These are phyloP conservation scores for Haplosporangium gracile DNA, from an alignment of 192 early-diverging fungal species.

Conservation along the genomic window DNA sequence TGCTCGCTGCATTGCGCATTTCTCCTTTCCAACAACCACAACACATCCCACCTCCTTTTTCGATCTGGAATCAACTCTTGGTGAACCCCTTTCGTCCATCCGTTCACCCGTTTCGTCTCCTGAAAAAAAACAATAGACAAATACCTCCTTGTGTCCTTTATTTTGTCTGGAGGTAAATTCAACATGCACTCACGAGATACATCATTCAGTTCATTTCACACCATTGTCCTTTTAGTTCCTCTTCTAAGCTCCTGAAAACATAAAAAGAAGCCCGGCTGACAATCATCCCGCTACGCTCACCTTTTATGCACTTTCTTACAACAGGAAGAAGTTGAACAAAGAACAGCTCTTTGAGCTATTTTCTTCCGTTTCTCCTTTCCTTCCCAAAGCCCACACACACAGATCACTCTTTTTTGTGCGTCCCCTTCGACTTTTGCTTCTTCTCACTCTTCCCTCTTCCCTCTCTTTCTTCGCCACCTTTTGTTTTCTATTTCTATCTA, in stretches of 20 bases:
- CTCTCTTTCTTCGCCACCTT: no score
- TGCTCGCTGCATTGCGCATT: background rate
- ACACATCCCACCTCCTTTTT: background rate
- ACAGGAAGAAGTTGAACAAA: no score
- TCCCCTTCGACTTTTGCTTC: no score
- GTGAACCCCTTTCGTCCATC: background rate
- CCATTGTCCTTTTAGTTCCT: background rate
- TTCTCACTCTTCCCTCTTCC: no score
- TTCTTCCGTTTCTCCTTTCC: no score
- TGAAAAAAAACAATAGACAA: background rate
- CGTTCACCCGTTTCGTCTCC: background rate
- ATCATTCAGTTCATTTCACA: background rate
- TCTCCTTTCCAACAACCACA: background rate
- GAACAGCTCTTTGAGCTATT: no score
- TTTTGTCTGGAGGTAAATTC: background rate
- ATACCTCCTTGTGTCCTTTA: background rate
- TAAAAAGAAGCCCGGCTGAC: background rate
- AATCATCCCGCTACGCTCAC: no score
- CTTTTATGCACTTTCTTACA: no score
- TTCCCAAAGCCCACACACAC: no score
- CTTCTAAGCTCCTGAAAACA: conserved; percentile 1
- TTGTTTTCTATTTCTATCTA: no score
- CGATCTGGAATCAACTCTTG: background rate
- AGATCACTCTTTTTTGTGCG: no score
- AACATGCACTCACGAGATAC: background rate